Evolutionary conservation across 805 yeast species (phyloP), one percentile per base, ranked within the genome.

Genomic region (Tetrapisispora fleetii): DNA sequence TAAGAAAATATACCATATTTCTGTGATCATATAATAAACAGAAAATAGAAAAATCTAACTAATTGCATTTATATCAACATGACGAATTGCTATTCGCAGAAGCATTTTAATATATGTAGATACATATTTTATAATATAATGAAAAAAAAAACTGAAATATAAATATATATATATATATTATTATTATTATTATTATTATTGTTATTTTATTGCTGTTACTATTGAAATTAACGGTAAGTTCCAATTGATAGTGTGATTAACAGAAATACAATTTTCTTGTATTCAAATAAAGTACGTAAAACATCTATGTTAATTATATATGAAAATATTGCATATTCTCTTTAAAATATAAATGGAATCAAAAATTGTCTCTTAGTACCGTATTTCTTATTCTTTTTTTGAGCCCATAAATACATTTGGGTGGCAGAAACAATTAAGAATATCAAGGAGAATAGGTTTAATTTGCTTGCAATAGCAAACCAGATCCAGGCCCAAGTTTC

Each of bases 351-450:
- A 58, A 67, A 87, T 22, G 99, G 99, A 56, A 93, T 70, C 67
- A 81, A 72, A 53, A 86, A 83, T 62, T 88, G 83, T 68, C 89
- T 83, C 63, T 78, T 74, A 58, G 80, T 79, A 59, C 91, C 91
- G 65, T 91, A 93, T 54, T 79, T 78, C 58, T 71, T 73, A 68
- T 91, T 95, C 66, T 88, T 90, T 72, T 87, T 82, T 50, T 78
- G 75, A 21, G 98, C 97, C 97, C 98, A 91, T 47, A 79, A 57
- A 70, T 77, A 82, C 98, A 93, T 91, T 64, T 93, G 96, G 38
- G 66, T 75, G 14, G 85, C 71, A 44, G 93, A 83, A 44, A 87
- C 86, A 18, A 72, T 57, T 45, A 81, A 70, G 70, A 93, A 93
- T 21, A 86, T 58, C 62, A 81, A 74, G 32, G 91, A 77, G 35